Conservation (phyloP, 2,329 filamentous ascomycete species). For the Sporothrix brasiliensis region DNA sequence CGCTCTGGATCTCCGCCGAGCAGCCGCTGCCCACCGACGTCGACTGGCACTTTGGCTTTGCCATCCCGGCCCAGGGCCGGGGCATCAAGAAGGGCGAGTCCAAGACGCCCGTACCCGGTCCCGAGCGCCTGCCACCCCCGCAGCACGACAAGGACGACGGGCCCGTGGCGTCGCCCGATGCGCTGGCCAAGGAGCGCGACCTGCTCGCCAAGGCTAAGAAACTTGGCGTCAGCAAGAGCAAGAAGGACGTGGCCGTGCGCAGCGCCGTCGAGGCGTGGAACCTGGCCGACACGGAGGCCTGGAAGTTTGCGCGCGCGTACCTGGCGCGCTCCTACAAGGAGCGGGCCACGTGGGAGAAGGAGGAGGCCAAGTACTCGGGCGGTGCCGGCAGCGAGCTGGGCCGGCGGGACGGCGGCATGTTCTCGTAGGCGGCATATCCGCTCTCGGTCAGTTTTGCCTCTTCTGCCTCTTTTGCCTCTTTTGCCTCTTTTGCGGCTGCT, state of each 20-base stretch:
- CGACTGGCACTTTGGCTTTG: conserved; percentile 89
- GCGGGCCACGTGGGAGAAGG: conserved; percentile 68
- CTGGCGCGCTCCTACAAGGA: conserved; percentile 65
- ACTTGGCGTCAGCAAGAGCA: conserved; percentile 48
- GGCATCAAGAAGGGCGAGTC: conserved; percentile 57
- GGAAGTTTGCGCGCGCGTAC: conserved; percentile 73
- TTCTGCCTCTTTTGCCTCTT: conserved; percentile 5
- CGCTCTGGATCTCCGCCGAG: conserved; percentile 81
- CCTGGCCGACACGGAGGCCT: conserved; percentile 74
- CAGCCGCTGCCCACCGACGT: conserved; percentile 67
- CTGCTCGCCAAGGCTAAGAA: conserved; percentile 55
- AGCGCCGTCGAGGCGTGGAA: conserved; percentile 67
- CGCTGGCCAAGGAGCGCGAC: conserved; percentile 57
- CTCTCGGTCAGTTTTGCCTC: neutral
- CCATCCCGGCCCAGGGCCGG: conserved; percentile 60
- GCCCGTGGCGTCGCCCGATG: conserved; percentile 55
- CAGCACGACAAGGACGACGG: conserved; percentile 53
- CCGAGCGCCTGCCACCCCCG: conserved; percentile 59
- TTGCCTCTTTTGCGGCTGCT: neutral
- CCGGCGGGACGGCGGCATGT: conserved; percentile 35
- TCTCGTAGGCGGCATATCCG: conserved; percentile 2
- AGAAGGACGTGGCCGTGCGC: conserved; percentile 52
- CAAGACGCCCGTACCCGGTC: conserved; percentile 60
- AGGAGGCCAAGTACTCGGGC: conserved; percentile 66
- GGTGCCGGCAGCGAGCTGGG: conserved; percentile 60